Conservation (phyloP, 2,329 filamentous ascomycete genomes). For the Ramichloridium luteum region DNA sequence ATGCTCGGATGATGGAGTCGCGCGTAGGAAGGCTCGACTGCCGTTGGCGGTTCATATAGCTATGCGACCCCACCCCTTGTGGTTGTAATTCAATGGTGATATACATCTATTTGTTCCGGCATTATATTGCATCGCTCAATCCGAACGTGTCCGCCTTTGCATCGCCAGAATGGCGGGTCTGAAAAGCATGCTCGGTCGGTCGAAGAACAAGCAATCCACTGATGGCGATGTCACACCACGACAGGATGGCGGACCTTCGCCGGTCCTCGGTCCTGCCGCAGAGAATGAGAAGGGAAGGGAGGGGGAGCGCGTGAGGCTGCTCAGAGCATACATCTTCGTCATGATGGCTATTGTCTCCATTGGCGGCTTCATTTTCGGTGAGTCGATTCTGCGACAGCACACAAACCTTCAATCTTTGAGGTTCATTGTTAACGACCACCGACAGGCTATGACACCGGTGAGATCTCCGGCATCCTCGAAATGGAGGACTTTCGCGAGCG, state of each 20-base stretch:
- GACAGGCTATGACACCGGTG: conserved; percentile 37
- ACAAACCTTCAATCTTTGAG: conserved; percentile 16
- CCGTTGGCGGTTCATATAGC: no score
- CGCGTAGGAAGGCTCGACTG: no score
- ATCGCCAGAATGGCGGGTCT: no score
- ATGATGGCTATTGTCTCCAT: conserved; percentile 26
- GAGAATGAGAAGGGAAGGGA: conserved; percentile 14
- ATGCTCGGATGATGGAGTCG: no score
- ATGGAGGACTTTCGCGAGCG: conserved; percentile 46
- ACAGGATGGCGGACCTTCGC: conserved; percentile 4
- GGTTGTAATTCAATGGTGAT: no score
- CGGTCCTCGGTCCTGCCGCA: conserved; percentile 3
- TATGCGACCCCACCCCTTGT: no score
- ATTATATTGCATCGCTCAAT: no score
- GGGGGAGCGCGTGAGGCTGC: conserved; percentile 12
- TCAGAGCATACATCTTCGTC: conserved; percentile 20
- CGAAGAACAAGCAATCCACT: conserved; percentile 3
- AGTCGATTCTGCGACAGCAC: no score
- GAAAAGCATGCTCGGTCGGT: no score
- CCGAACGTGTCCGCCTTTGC: no score
- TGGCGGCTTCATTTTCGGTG: conserved; percentile 28
- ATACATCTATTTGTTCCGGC: no score
- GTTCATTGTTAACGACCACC: conserved; percentile 19
- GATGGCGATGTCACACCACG: conserved; percentile 6
- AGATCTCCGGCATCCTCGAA: conserved; percentile 49